Conservation (phyloP, 2,329 filamentous ascomycete genomes). For the Fusarium odoratissimum region DNA sequence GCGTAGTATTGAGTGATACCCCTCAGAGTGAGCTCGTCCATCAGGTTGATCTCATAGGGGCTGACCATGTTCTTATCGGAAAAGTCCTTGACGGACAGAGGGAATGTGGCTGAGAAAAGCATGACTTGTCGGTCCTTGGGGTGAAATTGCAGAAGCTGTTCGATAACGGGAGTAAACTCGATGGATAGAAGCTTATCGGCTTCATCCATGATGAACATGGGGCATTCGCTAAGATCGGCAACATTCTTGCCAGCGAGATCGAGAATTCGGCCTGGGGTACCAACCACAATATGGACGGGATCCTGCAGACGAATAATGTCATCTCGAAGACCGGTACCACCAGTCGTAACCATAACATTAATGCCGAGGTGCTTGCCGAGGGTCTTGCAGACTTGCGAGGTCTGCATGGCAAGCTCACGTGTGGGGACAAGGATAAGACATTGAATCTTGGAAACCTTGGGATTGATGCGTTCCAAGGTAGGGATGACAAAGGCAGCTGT, state of each 20-base stretch:
- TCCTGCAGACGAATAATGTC: constrained; percentile 96
- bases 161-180: constrained; percentile 97
- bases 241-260: constrained; percentile 97
- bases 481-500: constrained; percentile 98
- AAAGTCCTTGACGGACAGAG: constrained; percentile 95
- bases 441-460: constrained; percentile 96
- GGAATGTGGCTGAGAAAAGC: constrained; percentile 99
- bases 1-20: constrained; percentile 99
- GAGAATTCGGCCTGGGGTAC: constrained; percentile 94
- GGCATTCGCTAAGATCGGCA: constrained; percentile 93
- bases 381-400: constrained; percentile 98
- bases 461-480: constrained; percentile 93
- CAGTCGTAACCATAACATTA: constrained; percentile 99
- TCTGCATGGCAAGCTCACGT: constrained; percentile 96
- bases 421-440: constrained; percentile 96
- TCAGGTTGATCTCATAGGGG: constrained; percentile 98
- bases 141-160: constrained; percentile 94
- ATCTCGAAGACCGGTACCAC: constrained; percentile 93
- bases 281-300: constrained; percentile 96
- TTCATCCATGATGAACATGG: constrained; percentile 99
- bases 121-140: constrained; percentile 98
- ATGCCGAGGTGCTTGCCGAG: constrained; percentile 96
- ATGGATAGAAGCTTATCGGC: constrained; percentile 97
- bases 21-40: constrained; percentile 97
- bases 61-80: constrained; percentile 97